Conservation (phyloP, 2,329 filamentous ascomycete genomes). For the Monilinia fructigena region DNA sequence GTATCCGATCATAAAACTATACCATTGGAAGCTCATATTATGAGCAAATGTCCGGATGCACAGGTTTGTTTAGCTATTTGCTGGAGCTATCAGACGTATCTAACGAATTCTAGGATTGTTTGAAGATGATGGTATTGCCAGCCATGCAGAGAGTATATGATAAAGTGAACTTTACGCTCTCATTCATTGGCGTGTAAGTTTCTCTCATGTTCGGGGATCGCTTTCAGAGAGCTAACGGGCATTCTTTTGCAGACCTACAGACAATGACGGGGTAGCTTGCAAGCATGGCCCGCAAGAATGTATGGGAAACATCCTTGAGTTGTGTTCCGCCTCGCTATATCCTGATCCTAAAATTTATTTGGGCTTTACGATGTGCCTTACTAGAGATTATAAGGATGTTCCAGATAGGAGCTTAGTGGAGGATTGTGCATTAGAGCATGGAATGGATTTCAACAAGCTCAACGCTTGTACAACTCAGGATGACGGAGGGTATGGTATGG, state of each 20-base stretch:
- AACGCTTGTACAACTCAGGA: slow-evolving; percentile 80
- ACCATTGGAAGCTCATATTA: slow-evolving; percentile 90
- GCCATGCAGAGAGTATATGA: slow-evolving; percentile 78
- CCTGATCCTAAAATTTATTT: slow-evolving; percentile 84
- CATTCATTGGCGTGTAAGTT: slow-evolving; percentile 72
- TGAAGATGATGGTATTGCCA: slow-evolving; percentile 77
- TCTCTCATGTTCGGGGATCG: slow-evolving; percentile 43
- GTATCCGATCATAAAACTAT: slow-evolving; percentile 47
- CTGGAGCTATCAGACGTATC: background rate
- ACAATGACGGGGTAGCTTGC: slow-evolving; percentile 81
- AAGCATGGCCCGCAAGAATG: slow-evolving; percentile 88
- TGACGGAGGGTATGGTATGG: slow-evolving; percentile 68
- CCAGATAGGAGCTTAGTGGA: slow-evolving; percentile 76
- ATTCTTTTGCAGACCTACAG: slow-evolving; percentile 52
- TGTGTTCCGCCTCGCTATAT: slow-evolving; percentile 82
- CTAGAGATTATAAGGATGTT: slow-evolving; percentile 71
- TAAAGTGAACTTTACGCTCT: slow-evolving; percentile 88
- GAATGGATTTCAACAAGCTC: slow-evolving; percentile 75
- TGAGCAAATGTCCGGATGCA: slow-evolving; percentile 95
- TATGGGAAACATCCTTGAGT: slow-evolving; percentile 89
- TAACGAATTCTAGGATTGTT: slow-evolving; percentile 59
- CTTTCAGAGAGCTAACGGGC: slow-evolving; percentile 15
- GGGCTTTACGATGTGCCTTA: slow-evolving; percentile 90
- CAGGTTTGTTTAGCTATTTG: slow-evolving; percentile 45
- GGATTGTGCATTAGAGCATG: slow-evolving; percentile 87